Conservation (phyloP, 495 filamentous ascomycete genomes). For the Pseudoneurospora amorphoporcata region DNA sequence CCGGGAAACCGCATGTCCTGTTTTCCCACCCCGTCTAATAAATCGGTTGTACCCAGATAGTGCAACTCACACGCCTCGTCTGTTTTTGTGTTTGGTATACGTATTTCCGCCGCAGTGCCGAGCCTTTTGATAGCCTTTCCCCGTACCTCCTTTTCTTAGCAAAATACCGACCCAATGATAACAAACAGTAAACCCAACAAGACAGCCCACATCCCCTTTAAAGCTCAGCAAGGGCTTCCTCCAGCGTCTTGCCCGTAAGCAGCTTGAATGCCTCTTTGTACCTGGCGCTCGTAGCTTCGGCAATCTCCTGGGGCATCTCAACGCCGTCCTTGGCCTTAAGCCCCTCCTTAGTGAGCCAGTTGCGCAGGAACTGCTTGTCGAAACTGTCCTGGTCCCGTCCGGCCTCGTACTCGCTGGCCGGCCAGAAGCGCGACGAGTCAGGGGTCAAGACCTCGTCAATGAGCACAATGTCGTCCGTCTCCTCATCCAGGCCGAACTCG, state of each 20-base stretch:
- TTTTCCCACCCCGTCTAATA: not conserved
- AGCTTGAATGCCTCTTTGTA: slow-evolving; percentile 34
- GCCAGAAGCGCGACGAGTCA: slow-evolving; percentile 87
- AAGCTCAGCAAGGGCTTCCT: slow-evolving; percentile 23
- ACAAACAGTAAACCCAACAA: not conserved
- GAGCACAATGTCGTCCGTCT: slow-evolving; percentile 65
- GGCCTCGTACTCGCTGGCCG: slow-evolving; percentile 55
- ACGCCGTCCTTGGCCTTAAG: slow-evolving; percentile 60
- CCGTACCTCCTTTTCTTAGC: not conserved
- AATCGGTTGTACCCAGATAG: not conserved
- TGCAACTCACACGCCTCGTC: not conserved
- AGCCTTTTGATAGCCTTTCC: not conserved
- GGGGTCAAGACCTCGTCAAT: slow-evolving; percentile 87
- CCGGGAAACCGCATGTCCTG: not conserved
- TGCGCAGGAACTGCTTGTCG: slow-evolving; percentile 84
- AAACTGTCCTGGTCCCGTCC: slow-evolving; percentile 69
- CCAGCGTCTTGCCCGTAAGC: slow-evolving; percentile 33
- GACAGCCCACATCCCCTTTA: not conserved
- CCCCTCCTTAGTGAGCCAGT: slow-evolving; percentile 69
- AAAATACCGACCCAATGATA: not conserved
- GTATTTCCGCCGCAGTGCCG: not conserved
- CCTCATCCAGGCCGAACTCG: slow-evolving; percentile 58
- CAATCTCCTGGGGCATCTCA: slow-evolving; percentile 56
- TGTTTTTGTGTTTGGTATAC: not conserved
- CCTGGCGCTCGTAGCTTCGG: slow-evolving; percentile 46